Base-by-base conservation (phyloP, 257 asterid genomes). In the Mitragyna speciosa region DNA sequence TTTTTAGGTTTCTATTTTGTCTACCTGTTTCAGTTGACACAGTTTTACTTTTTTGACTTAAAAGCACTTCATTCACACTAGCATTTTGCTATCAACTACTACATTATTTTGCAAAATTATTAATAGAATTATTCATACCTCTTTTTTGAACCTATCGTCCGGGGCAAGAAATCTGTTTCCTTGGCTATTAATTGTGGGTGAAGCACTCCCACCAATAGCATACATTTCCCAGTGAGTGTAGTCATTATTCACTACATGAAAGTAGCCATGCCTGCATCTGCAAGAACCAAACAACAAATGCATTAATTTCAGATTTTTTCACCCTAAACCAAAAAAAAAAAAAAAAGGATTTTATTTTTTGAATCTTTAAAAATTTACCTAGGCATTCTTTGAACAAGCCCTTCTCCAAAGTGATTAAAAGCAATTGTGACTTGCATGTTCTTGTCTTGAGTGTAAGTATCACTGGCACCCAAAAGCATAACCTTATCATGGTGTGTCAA, bases 211-310 rank as follows among this genome's bases (percentile, higher is more conserved):
- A 47, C 98, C 98, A 72, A 93, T 89, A 1, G 98, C 98, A 82
- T 93, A 93, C 98, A 93, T 93, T 84, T 89, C 92, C 98, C 98
- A 93, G 31, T 92, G 97, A 5, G 96, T 90, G 80, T 93, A 93
- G 91, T 93, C 97, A 84, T 93, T 93, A 84, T 91, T 92, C 84
- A 93, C 96, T 84, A 93, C 98, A 83, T 93, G 97, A 83, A 93
- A 89, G 70, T 90, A 89, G 1, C 98, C 98, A 85, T 85, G 98
- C 78, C 98, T 89, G 70, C 97, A 92, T 84, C 98, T 93, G 89
- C 79, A 86, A 61, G 12, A 41, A 58, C n/a, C 61, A 86, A 65
- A 54, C 31, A 43, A 6, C 56, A 74, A 79, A 22, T 26, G 0
- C 73, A 58, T 17, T 47, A 56, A 45, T 22, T 66, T 66, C 71